Evolutionary conservation across 2,329 filamentous ascomycete species (phyloP).

Genomic region (Ceratocystis lukuohia): DNA sequence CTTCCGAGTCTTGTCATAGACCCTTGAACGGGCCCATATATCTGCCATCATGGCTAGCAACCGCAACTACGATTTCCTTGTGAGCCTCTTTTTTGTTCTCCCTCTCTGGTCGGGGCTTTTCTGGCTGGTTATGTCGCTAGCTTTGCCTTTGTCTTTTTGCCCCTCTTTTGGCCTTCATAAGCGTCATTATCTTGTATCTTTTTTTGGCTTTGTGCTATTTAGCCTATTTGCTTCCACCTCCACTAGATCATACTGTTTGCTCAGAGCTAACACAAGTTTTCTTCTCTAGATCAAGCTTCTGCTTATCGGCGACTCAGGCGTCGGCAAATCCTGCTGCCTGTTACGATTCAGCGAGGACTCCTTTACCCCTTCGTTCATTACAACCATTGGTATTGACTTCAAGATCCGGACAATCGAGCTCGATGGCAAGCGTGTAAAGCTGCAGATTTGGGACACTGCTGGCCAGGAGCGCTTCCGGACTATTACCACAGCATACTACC

Average conservation of each 20-base stretch:
- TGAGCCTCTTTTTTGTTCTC: constrained; percentile 31
- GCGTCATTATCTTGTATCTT: not conserved
- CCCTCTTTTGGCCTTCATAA: not conserved
- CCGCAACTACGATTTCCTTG: constrained; percentile 98
- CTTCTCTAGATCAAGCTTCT: constrained; percentile 74
- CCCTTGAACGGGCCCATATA: not conserved
- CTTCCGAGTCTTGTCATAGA: not conserved
- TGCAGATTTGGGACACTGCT: constrained; percentile 99
- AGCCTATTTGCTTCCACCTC: not conserved
- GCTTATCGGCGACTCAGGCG: constrained; percentile 90
- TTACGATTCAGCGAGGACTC: constrained; percentile 95
- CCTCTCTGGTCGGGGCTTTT: constrained; percentile 17
- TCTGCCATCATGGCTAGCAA: constrained; percentile 66
- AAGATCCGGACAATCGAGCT: constrained; percentile 99
- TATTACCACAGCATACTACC: constrained; percentile 97
- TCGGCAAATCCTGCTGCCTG: constrained; percentile 94
- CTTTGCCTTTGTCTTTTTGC: not conserved
- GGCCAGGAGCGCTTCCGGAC: constrained; percentile 97
- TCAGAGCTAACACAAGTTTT: too few relatives aligned
- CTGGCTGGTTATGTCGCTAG: not conserved
- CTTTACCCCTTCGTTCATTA: constrained; percentile 95
- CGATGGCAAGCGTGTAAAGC: constrained; percentile 95
- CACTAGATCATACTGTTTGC: not conserved
- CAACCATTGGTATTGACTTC: constrained; percentile 98
- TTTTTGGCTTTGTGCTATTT: not conserved